phyloP scores from a whole-genome alignment of 2,329 filamentous ascomycete genomes.

The Amesomyces nigricolor region DNA sequence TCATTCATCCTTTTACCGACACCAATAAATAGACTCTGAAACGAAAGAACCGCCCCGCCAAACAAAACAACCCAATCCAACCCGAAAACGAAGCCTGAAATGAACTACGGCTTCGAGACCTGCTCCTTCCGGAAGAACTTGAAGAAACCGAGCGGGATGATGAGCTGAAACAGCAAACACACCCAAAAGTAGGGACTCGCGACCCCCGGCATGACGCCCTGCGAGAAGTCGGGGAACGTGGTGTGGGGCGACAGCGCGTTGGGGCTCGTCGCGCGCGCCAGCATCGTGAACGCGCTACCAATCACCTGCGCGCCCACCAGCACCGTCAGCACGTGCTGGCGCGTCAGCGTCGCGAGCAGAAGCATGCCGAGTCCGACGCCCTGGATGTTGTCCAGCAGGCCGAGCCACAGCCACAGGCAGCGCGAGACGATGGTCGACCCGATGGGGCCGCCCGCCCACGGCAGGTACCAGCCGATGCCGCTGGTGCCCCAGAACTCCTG shows the following conservation, averaged over 20 bases:
- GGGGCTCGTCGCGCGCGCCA: slow-evolving; percentile 54
- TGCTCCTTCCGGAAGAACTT: slow-evolving; percentile 54
- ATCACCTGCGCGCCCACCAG: slow-evolving; percentile 57
- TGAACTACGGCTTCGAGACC: slow-evolving; percentile 44
- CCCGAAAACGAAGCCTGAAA: background rate
- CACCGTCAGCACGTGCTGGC: slow-evolving; percentile 59
- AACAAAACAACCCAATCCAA: background rate
- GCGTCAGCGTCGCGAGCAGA: slow-evolving; percentile 57
- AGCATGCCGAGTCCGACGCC: slow-evolving; percentile 65
- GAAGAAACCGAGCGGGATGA: slow-evolving; percentile 53
- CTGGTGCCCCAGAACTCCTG: slow-evolving; percentile 63
- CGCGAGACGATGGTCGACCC: slow-evolving; percentile 52
- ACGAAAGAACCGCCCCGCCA: background rate
- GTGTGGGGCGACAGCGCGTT: slow-evolving; percentile 55
- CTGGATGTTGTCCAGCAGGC: slow-evolving; percentile 59
- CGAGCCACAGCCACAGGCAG: slow-evolving; percentile 61
- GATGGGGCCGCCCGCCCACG: slow-evolving; percentile 53
- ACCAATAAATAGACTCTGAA: background rate
- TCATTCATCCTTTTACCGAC: no score
- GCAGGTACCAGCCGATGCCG: slow-evolving; percentile 55
- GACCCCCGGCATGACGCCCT: slow-evolving; percentile 40
- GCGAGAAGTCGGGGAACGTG: slow-evolving; percentile 57
- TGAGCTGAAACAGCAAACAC: slow-evolving; percentile 50
- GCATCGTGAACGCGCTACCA: slow-evolving; percentile 57
- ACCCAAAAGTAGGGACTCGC: slow-evolving; percentile 56